Evolutionary conservation across 768 basidiomycete genomes (phyloP).

Genomic region (Tephrocybe sp.): DNA sequence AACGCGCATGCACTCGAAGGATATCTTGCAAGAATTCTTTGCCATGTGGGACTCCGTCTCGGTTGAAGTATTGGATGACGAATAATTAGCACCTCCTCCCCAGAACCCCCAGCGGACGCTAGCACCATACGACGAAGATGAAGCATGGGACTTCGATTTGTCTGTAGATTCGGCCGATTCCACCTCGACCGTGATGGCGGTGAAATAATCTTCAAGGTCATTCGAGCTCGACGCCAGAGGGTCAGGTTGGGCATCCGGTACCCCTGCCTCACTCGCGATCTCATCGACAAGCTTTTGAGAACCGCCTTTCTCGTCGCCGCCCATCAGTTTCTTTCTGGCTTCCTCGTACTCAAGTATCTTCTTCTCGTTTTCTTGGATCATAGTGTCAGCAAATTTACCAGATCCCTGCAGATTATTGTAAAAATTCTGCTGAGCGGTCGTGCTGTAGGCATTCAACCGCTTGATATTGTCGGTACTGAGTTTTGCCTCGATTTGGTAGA

Average conservation of each 20-base stretch:
- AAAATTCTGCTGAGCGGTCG: neutral
- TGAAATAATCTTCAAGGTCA: too few species aligned
- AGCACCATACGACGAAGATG: neutral
- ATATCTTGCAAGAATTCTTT: slow-evolving; percentile 8
- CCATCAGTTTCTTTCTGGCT: too few species aligned
- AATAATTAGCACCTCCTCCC: neutral
- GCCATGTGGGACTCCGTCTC: slow-evolving; percentile 3
- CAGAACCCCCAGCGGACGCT: slow-evolving; percentile 4
- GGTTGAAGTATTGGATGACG: neutral
- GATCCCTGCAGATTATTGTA: neutral
- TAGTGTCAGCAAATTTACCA: neutral
- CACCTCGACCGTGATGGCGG: slow-evolving; percentile 4
- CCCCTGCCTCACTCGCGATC: too few species aligned
- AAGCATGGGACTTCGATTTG: neutral
- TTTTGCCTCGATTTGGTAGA: too few species aligned
- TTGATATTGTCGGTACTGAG: neutral
- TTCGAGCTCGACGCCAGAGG: too few species aligned
- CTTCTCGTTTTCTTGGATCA: neutral
- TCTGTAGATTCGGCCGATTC: neutral
- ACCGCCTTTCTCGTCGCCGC: too few species aligned
- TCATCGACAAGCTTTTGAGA: too few species aligned
- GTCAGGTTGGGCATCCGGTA: too few species aligned
- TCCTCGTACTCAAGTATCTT: neutral
- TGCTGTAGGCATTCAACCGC: neutral
- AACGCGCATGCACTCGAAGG: slow-evolving; percentile 12